phyloP scores from a whole-genome alignment of 2,329 filamentous ascomycete genomes.

The Colletotrichum cereale region DNA sequence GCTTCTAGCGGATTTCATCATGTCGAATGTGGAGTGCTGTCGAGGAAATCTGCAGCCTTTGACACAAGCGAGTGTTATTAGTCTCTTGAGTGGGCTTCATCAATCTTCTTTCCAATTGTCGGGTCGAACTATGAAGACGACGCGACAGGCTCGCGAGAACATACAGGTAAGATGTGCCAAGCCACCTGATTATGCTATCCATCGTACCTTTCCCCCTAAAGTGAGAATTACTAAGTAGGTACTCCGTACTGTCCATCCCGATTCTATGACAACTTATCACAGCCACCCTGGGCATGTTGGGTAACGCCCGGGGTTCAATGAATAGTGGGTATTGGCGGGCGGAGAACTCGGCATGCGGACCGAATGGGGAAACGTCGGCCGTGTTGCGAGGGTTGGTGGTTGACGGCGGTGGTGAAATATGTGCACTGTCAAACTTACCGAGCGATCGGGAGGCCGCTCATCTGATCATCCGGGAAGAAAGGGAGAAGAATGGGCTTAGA shows the following conservation, averaged over 20 bases:
- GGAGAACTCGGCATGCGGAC: neutral
- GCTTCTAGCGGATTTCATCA: neutral
- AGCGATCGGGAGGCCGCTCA: neutral
- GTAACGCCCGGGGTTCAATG: neutral
- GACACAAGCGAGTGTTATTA: neutral
- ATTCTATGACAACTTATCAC: neutral
- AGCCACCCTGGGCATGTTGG: neutral
- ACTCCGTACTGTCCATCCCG: neutral
- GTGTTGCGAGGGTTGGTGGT: neutral
- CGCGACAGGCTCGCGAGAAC: neutral
- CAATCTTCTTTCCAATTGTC: neutral
- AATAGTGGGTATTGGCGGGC: neutral
- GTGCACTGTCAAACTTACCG: neutral
- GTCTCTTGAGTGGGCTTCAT: neutral
- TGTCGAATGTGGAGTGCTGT: neutral
- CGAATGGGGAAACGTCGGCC: neutral
- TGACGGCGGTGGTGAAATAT: neutral
- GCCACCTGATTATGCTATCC: neutral
- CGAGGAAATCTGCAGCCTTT: neutral
- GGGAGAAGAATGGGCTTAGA: neutral
- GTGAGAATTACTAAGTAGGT: neutral
- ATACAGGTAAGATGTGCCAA: neutral
- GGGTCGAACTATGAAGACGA: neutral
- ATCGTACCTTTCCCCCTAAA: neutral
- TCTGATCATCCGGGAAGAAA: conserved; percentile 4